Base-by-base conservation (phyloP, 2,329 filamentous ascomycete genomes). In the Cephalotrichum gorgonifer region DNA sequence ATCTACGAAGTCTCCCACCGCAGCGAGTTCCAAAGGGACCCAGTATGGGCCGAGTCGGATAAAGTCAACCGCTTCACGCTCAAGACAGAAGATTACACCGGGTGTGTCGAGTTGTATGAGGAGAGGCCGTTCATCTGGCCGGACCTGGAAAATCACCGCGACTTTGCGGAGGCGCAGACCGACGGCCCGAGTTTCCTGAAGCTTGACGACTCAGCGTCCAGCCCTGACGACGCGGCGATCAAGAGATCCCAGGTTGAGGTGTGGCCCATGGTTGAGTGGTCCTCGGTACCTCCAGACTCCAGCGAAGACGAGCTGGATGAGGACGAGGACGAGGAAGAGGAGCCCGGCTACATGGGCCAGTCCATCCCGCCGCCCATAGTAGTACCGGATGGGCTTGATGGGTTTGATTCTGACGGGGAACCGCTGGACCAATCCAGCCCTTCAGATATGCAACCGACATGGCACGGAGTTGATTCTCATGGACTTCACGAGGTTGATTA, bases 41-140 rank as follows among this genome's bases (percentile, higher is more conserved):
- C 66, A 11, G 44, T 31, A 0, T 70, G 67, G 67, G 63, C 60
- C 20, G 59, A 53, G 1, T 62, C 64, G 0, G 56, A 64, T 2
- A 50, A 55, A 2, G 52, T 59, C 4, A 58, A 63, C 12, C 55
- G 50, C 2, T 62, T 64, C 33, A 50, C 54, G 35, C 50, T 59
- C 2, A 54, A 61, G 33, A 58, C 60, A 4, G 52, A 55, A 2
- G 61, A 63, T 23, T 56, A 53, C 9, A 50, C 56, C 7, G 44
- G 53, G 6, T 60, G 58, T 0, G 23, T 58, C 0, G 58, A 58
- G n/a, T 58, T 60, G 8, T 53, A 62, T 8, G 26, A 58, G 8
- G 48, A 57, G 17, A 55, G 55, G 14, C 5, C 63, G 3, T 57
- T 57, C 48, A 63, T 58, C 23, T 68, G 64, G 63, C 66, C 67